Evolutionary conservation across 108 stramenopile species (phyloP).

Genomic region (Conticribra weissflogii): DNA sequence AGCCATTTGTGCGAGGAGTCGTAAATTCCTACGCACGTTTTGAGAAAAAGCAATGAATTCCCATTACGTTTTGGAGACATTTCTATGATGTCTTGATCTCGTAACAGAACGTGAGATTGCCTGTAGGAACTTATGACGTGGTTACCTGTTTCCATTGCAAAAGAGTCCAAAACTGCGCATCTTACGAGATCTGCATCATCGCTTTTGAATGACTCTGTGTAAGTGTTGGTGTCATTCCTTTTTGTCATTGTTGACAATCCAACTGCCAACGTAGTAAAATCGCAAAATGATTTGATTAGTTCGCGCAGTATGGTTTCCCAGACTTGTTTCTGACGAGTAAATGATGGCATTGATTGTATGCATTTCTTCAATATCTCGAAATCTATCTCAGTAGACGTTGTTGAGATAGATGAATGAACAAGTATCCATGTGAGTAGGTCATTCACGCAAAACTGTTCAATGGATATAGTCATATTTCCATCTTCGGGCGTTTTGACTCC

Average conservation of each 20-base stretch:
- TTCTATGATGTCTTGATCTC: conserved; percentile 27
- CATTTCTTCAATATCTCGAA: conserved; percentile 53
- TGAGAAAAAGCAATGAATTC: conserved; percentile 48
- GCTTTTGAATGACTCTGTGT: no score
- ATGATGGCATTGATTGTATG: conserved; percentile 34
- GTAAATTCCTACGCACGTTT: conserved; percentile 54
- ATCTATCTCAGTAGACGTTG: conserved; percentile 33
- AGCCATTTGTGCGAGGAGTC: conserved; percentile 11
- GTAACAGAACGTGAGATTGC: conserved; percentile 33
- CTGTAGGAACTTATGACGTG: conserved; percentile 17
- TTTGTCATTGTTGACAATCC: conserved; percentile 41
- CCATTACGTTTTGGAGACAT: conserved; percentile 9
- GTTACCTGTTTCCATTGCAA: conserved; percentile 50
- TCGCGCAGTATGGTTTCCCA: conserved; percentile 73
- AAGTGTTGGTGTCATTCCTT: not conserved
- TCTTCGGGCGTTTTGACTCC: not conserved
- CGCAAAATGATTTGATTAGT: conserved; percentile 63
- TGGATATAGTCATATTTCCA: not conserved
- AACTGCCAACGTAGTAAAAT: conserved; percentile 46
- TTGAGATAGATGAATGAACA: conserved; percentile 55
- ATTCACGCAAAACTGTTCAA: conserved; percentile 71
- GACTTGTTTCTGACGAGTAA: conserved; percentile 37
- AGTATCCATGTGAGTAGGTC: conserved; percentile 78
- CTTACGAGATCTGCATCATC: conserved; percentile 33
- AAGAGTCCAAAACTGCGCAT: conserved; percentile 56